phyloP scores from a whole-genome alignment of 2,329 filamentous ascomycete genomes.

The Claviceps humidiphila region DNA sequence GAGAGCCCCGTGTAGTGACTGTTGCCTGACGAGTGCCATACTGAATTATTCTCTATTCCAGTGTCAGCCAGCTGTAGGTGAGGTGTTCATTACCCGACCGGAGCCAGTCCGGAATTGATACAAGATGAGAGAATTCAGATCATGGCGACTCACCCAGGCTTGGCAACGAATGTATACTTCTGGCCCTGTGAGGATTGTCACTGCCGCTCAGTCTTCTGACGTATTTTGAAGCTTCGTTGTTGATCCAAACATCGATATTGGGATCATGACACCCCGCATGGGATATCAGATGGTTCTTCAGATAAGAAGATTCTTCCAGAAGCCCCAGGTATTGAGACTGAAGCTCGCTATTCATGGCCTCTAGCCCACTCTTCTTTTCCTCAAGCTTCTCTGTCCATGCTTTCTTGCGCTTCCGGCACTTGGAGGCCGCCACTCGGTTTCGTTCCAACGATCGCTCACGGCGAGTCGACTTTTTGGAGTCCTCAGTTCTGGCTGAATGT shows the following conservation, averaged over 20 bases:
- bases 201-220: slow-evolving; percentile 16
- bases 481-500: neutral
- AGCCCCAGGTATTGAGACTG: slow-evolving; percentile 30
- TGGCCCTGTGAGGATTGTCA: neutral
- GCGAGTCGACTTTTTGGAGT: slow-evolving; percentile 12
- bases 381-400: slow-evolving; percentile 38
- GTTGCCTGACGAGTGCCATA: neutral
- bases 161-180: neutral
- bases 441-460: slow-evolving; percentile 50
- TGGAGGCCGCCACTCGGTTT: slow-evolving; percentile 60
- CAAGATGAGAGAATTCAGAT: too few relatives aligned
- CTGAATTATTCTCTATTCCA: neutral
- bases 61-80: too few relatives aligned
- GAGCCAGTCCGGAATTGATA: too few relatives aligned
- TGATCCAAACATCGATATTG: slow-evolving; percentile 40
- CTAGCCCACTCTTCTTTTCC: slow-evolving; percentile 29
- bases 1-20: slow-evolving; percentile 1
- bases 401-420: slow-evolving; percentile 58
- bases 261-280: slow-evolving; percentile 39
- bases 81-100: too few relatives aligned
- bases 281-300: slow-evolving; percentile 38
- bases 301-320: slow-evolving; percentile 28
- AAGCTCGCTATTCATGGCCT: slow-evolving; percentile 29
- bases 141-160: neutral
- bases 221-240: slow-evolving; percentile 36